Conservation (phyloP, 306 rosid genomes). For the Dryas drummondii region DNA sequence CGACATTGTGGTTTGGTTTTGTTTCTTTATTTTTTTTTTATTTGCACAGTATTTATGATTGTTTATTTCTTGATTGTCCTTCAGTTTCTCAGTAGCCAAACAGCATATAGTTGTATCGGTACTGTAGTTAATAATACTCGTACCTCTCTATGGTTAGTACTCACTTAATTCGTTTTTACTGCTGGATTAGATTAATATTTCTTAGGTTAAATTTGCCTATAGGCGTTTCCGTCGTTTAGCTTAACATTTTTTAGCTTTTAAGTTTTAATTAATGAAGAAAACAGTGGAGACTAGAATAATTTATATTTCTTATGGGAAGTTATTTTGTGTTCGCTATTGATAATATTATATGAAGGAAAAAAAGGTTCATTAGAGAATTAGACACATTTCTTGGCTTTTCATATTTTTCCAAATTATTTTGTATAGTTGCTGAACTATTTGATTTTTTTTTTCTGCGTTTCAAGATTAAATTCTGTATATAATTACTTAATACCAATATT, state of each 20-base stretch:
- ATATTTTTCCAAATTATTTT: too few species aligned
- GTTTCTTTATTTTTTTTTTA: not conserved
- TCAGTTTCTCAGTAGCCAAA: not conserved
- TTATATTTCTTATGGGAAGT: not conserved
- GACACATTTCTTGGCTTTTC: not conserved
- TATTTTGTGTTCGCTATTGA: not conserved
- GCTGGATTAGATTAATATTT: not conserved
- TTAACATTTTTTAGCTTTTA: not conserved
- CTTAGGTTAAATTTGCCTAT: not conserved
- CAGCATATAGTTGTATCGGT: not conserved
- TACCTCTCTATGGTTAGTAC: not conserved
- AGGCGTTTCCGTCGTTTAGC: not conserved
- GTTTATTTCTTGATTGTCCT: not conserved
- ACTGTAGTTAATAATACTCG: not conserved
- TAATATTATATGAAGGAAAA: not conserved
- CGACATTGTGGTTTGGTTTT: not conserved
- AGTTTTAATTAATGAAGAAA: not conserved
- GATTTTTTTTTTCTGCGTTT: not conserved
- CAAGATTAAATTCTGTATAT: not conserved
- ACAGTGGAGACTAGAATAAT: not conserved
- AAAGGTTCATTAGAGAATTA: not conserved
- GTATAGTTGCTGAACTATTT: not conserved
- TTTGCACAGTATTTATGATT: not conserved
- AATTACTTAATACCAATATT: not conserved
- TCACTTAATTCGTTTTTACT: not conserved